These are phyloP conservation scores for Claviceps spartinae DNA, from an alignment of 2,329 filamentous ascomycete genomes.

Conservation along the genomic window DNA sequence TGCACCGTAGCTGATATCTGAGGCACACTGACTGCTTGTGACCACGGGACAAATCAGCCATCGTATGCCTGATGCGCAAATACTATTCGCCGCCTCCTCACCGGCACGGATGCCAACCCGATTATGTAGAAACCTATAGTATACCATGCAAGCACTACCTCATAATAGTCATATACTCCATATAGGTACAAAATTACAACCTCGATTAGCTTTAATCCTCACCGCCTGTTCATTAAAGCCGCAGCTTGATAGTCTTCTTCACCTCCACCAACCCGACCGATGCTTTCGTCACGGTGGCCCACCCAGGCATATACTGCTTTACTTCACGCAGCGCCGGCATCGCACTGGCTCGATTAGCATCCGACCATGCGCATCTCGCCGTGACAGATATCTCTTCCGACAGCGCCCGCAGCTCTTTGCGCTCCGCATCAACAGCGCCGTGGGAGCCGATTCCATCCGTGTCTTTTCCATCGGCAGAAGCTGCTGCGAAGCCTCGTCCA, in stretches of 20 bases:
- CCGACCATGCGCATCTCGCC: conserved; percentile 75
- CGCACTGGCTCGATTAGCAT: conserved; percentile 55
- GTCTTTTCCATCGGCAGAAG: background rate
- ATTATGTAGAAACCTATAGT: too few species aligned
- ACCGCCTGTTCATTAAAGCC: conserved; percentile 14
- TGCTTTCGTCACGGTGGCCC: conserved; percentile 66
- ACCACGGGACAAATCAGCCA: too few species aligned
- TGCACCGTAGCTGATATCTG: too few species aligned
- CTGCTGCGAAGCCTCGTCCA: conserved; percentile 3
- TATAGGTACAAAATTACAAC: background rate
- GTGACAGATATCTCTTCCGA: conserved; percentile 39
- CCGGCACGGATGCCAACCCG: too few species aligned
- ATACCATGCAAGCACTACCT: too few species aligned
- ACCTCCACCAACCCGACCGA: conserved; percentile 72
- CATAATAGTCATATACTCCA: background rate
- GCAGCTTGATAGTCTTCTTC: conserved; percentile 50
- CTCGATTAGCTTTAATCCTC: too few species aligned
- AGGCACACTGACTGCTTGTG: too few species aligned
- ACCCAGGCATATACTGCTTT: conserved; percentile 59
- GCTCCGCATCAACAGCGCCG: conserved; percentile 6
- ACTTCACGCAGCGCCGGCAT: conserved; percentile 81
- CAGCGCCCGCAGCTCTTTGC: conserved; percentile 5
- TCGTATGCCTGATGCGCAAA: too few species aligned
- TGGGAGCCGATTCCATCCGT: background rate
- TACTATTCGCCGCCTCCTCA: too few species aligned